Conservation (phyloP, 441 rosid species). For the Brassica balearica region DNA sequence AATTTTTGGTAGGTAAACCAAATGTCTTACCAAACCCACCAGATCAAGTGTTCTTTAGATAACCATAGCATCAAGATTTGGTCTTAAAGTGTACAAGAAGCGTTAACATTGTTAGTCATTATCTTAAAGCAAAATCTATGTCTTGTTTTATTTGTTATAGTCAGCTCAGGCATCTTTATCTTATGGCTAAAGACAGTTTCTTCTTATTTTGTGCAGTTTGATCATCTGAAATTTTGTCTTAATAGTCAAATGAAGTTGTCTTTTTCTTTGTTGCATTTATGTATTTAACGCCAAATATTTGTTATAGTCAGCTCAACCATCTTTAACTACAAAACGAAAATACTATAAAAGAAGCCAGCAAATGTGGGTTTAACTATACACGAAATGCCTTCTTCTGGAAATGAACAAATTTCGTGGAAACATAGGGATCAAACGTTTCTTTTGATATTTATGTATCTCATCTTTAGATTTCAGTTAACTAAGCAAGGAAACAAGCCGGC, state of each 20-base stretch:
- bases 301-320: too few species aligned
- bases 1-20: conserved; percentile 33
- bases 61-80: conserved; percentile 30
- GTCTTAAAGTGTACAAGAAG: conserved; percentile 8
- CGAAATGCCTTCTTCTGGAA: conserved; percentile 9
- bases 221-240: conserved; percentile 29
- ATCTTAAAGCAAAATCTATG: conserved; percentile 36
- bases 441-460: neutral
- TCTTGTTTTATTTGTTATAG: conserved; percentile 31
- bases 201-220: conserved; percentile 27
- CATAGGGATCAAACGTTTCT: neutral
- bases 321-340: neutral
- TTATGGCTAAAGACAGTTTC: neutral
- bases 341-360: neutral
- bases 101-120: conserved; percentile 28
- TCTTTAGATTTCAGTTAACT: neutral
- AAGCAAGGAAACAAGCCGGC: conserved; percentile 20
- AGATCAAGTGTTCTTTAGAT: neutral
- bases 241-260: conserved; percentile 12
- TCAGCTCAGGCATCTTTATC: conserved; percentile 45
- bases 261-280: conserved; percentile 27
- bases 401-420: conserved; percentile 15
- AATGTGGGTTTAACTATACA: conserved; percentile 8
- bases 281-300: neutral
- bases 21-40: conserved; percentile 44